Evolutionary conservation across 768 basidiomycete species (phyloP).

Genomic region (Collybia sordida): DNA sequence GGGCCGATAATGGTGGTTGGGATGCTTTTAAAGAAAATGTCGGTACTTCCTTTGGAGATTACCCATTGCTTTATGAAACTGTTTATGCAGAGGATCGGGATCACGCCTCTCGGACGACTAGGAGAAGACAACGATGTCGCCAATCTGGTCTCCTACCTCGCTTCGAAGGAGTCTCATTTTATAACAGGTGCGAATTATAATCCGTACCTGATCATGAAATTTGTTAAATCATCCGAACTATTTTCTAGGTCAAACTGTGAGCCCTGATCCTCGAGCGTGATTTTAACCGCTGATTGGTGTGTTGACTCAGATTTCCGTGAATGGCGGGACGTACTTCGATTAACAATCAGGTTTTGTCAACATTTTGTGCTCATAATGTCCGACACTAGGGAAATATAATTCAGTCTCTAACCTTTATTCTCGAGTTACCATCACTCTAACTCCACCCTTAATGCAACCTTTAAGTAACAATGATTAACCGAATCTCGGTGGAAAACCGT

Average conservation of each 20-base stretch:
- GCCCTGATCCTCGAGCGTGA: not conserved
- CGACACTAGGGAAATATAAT: too few relatives aligned
- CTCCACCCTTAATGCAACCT: too few relatives aligned
- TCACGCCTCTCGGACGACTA: slow-evolving; percentile 11
- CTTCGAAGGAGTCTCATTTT: slow-evolving; percentile 14
- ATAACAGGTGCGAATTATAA: slow-evolving; percentile 13
- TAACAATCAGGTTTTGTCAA: not conserved
- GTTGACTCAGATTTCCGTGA: slow-evolving; percentile 4
- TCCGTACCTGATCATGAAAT: not conserved
- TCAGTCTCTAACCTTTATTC: too few relatives aligned
- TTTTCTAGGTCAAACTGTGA: slow-evolving; percentile 10
- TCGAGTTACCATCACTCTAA: too few relatives aligned
- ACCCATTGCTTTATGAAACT: not conserved
- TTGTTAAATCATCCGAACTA: not conserved
- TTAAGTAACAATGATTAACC: too few relatives aligned
- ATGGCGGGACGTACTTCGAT: slow-evolving; percentile 7
- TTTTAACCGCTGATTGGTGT: not conserved
- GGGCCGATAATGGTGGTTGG: slow-evolving; percentile 4
- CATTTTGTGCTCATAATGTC: too few relatives aligned
- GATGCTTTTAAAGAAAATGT: not conserved
- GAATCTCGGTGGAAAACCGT: too few relatives aligned
- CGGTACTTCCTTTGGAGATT: not conserved
- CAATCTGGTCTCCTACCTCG: slow-evolving; percentile 19
- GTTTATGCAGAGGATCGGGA: not conserved
- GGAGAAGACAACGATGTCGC: slow-evolving; percentile 22